Percentiles rank a stretch among this genome's conserved stretches.
phyloP scores from a whole-genome alignment of 2,329 filamentous ascomycete genomes.

The Tympanopsis confertula region DNA sequence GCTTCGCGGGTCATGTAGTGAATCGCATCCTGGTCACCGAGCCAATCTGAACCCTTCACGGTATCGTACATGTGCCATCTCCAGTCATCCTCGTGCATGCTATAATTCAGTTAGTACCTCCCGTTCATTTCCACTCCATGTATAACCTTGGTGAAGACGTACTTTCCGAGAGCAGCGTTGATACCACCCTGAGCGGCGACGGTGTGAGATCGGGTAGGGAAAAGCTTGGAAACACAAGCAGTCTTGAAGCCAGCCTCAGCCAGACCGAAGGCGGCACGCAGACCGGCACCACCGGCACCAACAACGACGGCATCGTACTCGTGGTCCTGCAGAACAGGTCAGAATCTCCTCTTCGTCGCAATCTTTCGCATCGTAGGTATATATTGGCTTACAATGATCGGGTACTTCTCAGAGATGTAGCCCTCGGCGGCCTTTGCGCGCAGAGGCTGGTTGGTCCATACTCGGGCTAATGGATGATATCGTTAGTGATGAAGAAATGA shows the following conservation, averaged over 20 bases:
- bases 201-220: constrained; percentile 52
- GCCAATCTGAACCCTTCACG: constrained; percentile 45
- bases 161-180: constrained; percentile 42
- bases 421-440: constrained; percentile 55
- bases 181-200: constrained; percentile 59
- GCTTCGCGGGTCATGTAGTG: constrained; percentile 48
- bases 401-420: constrained; percentile 51
- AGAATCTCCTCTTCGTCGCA: not conserved
- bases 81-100: constrained; percentile 42
- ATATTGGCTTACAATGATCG: constrained; percentile 39
- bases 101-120: constrained; percentile 6
- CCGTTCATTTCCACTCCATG: not conserved
- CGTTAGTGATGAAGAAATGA: not conserved
- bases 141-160: constrained; percentile 4
- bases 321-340: not conserved
- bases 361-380: too few relatives aligned
- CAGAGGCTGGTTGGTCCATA: constrained; percentile 51
- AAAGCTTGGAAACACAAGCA: constrained; percentile 52
- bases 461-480: constrained; percentile 28
- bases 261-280: constrained; percentile 51
- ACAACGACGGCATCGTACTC: constrained; percentile 14
- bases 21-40: constrained; percentile 46
- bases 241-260: constrained; percentile 54
- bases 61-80: constrained; percentile 50
- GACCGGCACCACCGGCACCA: constrained; percentile 49